These are phyloP conservation scores for Myrica gale DNA, from an alignment of 306 rosid species.

Conservation along the genomic window DNA sequence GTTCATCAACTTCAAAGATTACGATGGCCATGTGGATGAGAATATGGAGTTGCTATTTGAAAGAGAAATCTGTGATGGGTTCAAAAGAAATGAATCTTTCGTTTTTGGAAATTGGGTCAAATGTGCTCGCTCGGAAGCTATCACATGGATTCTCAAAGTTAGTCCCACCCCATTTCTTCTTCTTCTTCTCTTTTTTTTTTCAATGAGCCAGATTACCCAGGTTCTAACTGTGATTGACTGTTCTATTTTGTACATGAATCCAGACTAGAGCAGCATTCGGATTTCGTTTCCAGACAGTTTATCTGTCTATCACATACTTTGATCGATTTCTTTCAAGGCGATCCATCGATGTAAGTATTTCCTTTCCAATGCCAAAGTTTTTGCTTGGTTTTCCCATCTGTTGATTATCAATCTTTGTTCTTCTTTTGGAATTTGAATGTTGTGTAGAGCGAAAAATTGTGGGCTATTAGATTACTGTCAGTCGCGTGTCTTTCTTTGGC, in stretches of 20 bases:
- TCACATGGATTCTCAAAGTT: constrained; percentile 76
- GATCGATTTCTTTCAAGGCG: constrained; percentile 67
- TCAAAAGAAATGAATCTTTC: constrained; percentile 38
- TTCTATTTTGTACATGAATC: constrained; percentile 15
- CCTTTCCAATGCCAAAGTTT: background rate
- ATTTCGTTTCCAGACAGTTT: constrained; percentile 73
- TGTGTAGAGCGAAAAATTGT: constrained; percentile 58
- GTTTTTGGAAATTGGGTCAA: constrained; percentile 39
- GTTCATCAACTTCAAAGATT: constrained; percentile 22
- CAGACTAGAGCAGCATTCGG: constrained; percentile 67
- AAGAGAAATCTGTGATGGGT: constrained; percentile 49
- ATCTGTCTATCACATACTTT: constrained; percentile 69
- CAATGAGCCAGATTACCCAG: constrained; percentile 26
- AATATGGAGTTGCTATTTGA: constrained; percentile 42
- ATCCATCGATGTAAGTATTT: constrained; percentile 54
- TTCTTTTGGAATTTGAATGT: constrained; percentile 19
- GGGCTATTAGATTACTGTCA: constrained; percentile 66
- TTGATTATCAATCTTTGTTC: background rate
- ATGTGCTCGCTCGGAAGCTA: constrained; percentile 58
- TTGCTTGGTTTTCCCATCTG: background rate
- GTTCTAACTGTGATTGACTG: constrained; percentile 8
- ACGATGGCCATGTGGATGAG: constrained; percentile 45
- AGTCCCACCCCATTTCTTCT: constrained; percentile 32
- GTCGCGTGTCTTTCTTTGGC: constrained; percentile 75
- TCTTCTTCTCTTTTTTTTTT: constrained; percentile 19